Evolutionary conservation across 176 grass and related monocot genomes (phyloP).

Genomic region (Oryza glumipatula): DNA sequence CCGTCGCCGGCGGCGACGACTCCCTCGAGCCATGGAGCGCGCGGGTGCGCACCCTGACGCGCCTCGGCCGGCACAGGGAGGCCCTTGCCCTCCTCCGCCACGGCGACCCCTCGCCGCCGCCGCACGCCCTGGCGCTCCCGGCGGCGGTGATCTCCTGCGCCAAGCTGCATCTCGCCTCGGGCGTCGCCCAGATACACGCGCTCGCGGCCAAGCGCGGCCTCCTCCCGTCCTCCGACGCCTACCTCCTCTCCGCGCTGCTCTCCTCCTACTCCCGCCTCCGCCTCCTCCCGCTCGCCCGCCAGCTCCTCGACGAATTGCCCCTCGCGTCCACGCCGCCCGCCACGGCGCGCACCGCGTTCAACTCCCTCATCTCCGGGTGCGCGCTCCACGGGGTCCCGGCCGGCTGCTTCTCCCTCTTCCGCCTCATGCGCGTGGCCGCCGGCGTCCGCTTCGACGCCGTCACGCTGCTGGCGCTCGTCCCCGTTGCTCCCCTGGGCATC

Average conservation of each 20-base stretch:
- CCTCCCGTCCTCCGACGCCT: constrained; percentile 51
- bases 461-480: constrained; percentile 62
- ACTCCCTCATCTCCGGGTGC: constrained; percentile 71
- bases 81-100: constrained; percentile 45
- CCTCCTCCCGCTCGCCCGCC: constrained; percentile 53
- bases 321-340: constrained; percentile 27
- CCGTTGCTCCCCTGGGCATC: constrained; percentile 27
- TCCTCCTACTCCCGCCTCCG: constrained; percentile 56
- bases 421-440: constrained; percentile 45
- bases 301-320: constrained; percentile 66
- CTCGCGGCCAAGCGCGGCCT: constrained; percentile 59
- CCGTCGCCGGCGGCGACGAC: background rate
- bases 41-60: constrained; percentile 42
- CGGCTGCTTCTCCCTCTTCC: constrained; percentile 51
- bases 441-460: constrained; percentile 50
- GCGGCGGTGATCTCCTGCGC: constrained; percentile 60
- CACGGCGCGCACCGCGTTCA: constrained; percentile 58
- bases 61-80: constrained; percentile 51
- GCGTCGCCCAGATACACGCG: constrained; percentile 55
- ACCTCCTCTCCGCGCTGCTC: constrained; percentile 62
- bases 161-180: constrained; percentile 44
- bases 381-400: constrained; percentile 40
- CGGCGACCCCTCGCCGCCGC: constrained; percentile 40
- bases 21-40: constrained; percentile 46
- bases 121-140: constrained; percentile 53